These are phyloP conservation scores for Salix viminalis DNA, from an alignment of 345 rosid genomes.

Conservation along the genomic window DNA sequence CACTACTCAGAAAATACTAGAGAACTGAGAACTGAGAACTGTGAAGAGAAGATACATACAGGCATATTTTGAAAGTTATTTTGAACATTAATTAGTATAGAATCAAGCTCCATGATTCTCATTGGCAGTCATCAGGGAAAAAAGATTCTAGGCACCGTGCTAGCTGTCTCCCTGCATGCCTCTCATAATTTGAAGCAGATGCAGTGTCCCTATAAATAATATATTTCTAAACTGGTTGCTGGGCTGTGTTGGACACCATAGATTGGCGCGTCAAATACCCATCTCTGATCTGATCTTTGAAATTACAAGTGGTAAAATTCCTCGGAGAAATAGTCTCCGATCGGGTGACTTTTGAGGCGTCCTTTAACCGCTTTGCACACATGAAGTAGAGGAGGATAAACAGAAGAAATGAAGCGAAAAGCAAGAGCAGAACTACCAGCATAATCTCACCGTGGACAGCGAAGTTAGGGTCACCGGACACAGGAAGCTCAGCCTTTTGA, in stretches of 20 bases:
- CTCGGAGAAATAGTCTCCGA: background rate
- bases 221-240: background rate
- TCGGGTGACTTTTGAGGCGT: background rate
- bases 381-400: slow-evolving; percentile 19
- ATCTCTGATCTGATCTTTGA: background rate
- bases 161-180: too few relatives aligned
- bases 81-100: background rate
- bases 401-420: slow-evolving; percentile 28
- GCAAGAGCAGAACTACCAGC: slow-evolving; percentile 36
- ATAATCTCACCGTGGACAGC: slow-evolving; percentile 47
- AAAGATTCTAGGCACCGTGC: too few relatives aligned
- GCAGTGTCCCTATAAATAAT: background rate
- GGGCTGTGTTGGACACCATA: background rate
- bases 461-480: slow-evolving; percentile 38
- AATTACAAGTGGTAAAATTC: background rate
- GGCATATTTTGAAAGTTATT: background rate
- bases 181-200: background rate
- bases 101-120: background rate
- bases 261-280: background rate
- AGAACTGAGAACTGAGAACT: too few relatives aligned
- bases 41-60: background rate
- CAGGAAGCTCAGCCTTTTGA: slow-evolving; percentile 15
- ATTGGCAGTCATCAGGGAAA: background rate
- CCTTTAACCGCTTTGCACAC: slow-evolving; percentile 11
- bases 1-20: too few relatives aligned